Conservation (phyloP, 495 filamentous ascomycete species). For the Delitschia confertaspora region DNA sequence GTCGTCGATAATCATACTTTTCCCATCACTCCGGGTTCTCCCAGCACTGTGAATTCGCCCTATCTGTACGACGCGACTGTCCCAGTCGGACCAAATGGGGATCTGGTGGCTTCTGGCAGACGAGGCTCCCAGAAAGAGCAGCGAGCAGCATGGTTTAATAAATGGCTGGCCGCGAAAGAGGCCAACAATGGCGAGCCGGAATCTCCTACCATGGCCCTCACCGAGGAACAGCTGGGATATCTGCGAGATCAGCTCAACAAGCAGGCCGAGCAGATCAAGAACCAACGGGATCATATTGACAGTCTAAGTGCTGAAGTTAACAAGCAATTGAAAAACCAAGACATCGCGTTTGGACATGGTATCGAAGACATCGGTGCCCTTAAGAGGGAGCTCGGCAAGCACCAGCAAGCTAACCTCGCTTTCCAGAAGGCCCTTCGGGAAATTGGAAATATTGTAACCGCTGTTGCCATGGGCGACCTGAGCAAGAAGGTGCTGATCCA, state of each 20-base stretch:
- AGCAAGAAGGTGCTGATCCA: slow-evolving; percentile 98
- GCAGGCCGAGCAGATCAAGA: slow-evolving; percentile 47
- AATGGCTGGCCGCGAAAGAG: slow-evolving; percentile 31
- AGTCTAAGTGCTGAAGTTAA: slow-evolving; percentile 32
- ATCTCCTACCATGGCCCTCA: slow-evolving; percentile 29
- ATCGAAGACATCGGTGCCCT: slow-evolving; percentile 56
- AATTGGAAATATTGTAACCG: slow-evolving; percentile 94
- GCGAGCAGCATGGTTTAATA: slow-evolving; percentile 34
- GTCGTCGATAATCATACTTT: slow-evolving; percentile 33
- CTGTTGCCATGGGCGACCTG: slow-evolving; percentile 89
- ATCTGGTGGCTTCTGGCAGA: slow-evolving; percentile 13
- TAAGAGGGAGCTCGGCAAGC: slow-evolving; percentile 88
- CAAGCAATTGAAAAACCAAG: slow-evolving; percentile 48
- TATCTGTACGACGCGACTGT: slow-evolving; percentile 21
- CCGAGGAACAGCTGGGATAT: slow-evolving; percentile 40
- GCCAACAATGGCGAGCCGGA: slow-evolving; percentile 26
- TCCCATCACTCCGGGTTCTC: slow-evolving; percentile 38
- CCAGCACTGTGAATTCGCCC: slow-evolving; percentile 30
- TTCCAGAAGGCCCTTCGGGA: slow-evolving; percentile 96
- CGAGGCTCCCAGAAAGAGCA: slow-evolving; percentile 27
- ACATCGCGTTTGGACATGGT: slow-evolving; percentile 39
- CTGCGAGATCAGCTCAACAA: slow-evolving; percentile 43
- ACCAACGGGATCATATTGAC: slow-evolving; percentile 50
- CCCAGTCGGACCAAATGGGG: slow-evolving; percentile 5
- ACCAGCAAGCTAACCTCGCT: slow-evolving; percentile 95